Conservation (phyloP, 108 stramenopile genomes). For the Conticribra weissflogii region DNA sequence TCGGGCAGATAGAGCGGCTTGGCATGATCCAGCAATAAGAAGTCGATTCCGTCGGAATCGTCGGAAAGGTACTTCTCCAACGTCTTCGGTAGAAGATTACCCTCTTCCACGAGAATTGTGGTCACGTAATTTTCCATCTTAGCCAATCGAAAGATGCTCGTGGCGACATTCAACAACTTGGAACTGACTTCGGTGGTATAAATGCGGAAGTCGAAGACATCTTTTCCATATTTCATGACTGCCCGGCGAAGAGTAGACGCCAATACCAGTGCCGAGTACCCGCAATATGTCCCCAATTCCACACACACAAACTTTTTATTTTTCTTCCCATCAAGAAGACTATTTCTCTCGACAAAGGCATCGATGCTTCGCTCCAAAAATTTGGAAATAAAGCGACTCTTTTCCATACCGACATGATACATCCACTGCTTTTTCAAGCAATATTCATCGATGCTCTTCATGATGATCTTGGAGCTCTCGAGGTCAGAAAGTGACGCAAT, state of each 20-base stretch:
- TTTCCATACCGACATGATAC: constrained; percentile 89
- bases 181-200: constrained; percentile 37
- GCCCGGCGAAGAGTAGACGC: constrained; percentile 31
- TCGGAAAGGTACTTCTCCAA: constrained; percentile 2
- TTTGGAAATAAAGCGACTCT: constrained; percentile 53
- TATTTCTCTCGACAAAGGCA: constrained; percentile 8
- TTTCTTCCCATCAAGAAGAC: not conserved
- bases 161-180: constrained; percentile 36
- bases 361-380: constrained; percentile 38
- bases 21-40: constrained; percentile 89
- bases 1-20: constrained; percentile 80
- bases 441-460: constrained; percentile 73
- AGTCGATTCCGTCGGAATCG: constrained; percentile 46
- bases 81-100: constrained; percentile 2
- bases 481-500: not conserved
- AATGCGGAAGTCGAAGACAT: constrained; percentile 24
- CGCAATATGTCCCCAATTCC: constrained; percentile 90
- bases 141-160: constrained; percentile 33
- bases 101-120: constrained; percentile 33
- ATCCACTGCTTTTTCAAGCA: constrained; percentile 87
- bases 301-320: constrained; percentile 48
- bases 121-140: constrained; percentile 38
- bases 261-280: constrained; percentile 76
- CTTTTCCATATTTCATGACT: not conserved
- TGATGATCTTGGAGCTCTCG: constrained; percentile 31